Evolutionary conservation across 805 yeast species (phyloP).

Genomic region (Metschnikowia cerradonensis): DNA sequence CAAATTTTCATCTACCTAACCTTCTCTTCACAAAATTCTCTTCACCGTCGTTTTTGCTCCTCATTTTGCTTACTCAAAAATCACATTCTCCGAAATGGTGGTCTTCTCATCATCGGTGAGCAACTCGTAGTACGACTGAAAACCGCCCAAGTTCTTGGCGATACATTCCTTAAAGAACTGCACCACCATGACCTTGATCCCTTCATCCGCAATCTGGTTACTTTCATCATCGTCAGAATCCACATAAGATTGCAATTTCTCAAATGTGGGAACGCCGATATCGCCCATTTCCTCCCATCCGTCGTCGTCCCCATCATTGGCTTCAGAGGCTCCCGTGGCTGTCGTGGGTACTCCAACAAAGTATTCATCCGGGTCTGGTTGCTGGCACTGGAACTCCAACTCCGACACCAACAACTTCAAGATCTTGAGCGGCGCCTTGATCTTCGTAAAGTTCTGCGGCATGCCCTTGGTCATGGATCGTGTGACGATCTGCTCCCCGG

Average conservation of each 20-base stretch:
- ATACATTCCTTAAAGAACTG: conserved; percentile 58
- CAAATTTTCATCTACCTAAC: background rate
- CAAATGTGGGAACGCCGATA: conserved; percentile 58
- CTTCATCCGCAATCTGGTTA: conserved; percentile 28
- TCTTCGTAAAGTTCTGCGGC: conserved; percentile 59
- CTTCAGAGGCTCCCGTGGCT: conserved; percentile 6
- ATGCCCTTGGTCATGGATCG: conserved; percentile 73
- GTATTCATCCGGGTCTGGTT: conserved; percentile 39
- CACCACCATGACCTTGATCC: conserved; percentile 39
- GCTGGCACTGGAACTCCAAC: conserved; percentile 57
- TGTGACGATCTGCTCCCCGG: conserved; percentile 67
- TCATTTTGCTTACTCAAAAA: conserved; percentile 21
- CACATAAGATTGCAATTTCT: conserved; percentile 56
- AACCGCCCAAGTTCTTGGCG: conserved; percentile 44
- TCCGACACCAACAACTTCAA: conserved; percentile 68
- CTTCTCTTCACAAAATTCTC: background rate
- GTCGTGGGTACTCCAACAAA: conserved; percentile 14
- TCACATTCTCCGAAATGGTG: conserved; percentile 46
- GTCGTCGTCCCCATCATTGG: conserved; percentile 32
- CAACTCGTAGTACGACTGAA: conserved; percentile 46
- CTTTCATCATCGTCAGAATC: conserved; percentile 37
- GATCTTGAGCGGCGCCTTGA: conserved; percentile 70
- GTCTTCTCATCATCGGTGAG: conserved; percentile 53
- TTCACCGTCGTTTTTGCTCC: no score
- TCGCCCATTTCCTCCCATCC: conserved; percentile 78